A percentile compares a stretch with the other conserved stretches of the same genome.
Evolutionary conservation across 495 filamentous ascomycete genomes (phyloP).

Genomic region (Aspergillus cristatus): DNA sequence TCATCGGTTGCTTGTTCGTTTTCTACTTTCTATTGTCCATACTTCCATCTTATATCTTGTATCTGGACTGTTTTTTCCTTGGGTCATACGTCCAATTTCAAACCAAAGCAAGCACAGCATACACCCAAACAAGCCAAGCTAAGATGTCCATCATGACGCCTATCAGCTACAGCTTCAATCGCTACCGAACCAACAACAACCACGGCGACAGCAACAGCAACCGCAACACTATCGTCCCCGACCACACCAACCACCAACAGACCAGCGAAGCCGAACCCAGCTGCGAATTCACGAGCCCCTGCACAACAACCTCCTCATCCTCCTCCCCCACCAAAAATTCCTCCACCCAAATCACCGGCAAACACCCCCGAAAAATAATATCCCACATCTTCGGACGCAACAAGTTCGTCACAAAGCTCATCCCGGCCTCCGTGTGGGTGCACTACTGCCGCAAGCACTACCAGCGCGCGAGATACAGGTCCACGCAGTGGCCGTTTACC

Average conservation of each 20-base stretch:
- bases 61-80: too few species aligned
- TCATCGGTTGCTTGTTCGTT: too few species aligned
- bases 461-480: conserved; percentile 63
- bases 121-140: too few species aligned
- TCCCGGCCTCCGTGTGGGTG: conserved; percentile 59
- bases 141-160: too few species aligned
- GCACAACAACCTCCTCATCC: conserved; percentile 25
- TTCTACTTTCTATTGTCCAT: too few species aligned
- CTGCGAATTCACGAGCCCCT: conserved; percentile 18
- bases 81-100: too few species aligned
- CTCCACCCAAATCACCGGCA: background rate
- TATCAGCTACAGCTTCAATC: too few species aligned
- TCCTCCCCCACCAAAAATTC: background rate
- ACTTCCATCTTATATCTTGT: too few species aligned
- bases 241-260: background rate
- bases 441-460: conserved; percentile 79
- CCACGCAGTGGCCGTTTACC: conserved; percentile 45
- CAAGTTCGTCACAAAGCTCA: conserved; percentile 60
- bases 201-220: background rate
- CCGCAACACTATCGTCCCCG: background rate
- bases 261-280: background rate
- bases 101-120: too few species aligned
- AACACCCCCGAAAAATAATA: conserved; percentile 55
- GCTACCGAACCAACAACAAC: too few species aligned
- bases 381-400: conserved; percentile 87